phyloP scores from a whole-genome alignment of 805 yeast species.

The Tetrapisispora nanseiensis region DNA sequence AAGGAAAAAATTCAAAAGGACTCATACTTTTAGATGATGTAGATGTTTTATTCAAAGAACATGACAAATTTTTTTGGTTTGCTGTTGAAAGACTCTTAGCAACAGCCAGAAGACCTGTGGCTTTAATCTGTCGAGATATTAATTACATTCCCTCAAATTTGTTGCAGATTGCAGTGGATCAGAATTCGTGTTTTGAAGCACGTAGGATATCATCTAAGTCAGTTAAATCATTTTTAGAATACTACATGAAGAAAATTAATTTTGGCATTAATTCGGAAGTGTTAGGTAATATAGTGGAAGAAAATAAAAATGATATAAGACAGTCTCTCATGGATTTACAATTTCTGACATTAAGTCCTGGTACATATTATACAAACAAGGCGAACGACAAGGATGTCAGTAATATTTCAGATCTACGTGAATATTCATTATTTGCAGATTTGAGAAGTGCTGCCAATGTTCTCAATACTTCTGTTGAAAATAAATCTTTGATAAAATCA shows the following conservation, averaged over 20 bases:
- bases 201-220: conserved; percentile 13
- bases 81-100: conserved; percentile 52
- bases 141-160: conserved; percentile 40
- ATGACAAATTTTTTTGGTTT: conserved; percentile 75
- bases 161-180: conserved; percentile 36
- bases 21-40: conserved; percentile 78
- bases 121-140: conserved; percentile 51
- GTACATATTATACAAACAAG: not conserved
- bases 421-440: conserved; percentile 5
- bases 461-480: conserved; percentile 6
- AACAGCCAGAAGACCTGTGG: conserved; percentile 58
- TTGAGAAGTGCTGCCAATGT: conserved; percentile 16
- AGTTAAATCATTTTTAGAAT: conserved; percentile 30
- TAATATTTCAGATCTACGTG: not conserved
- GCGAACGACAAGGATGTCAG: not conserved
- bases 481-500: conserved; percentile 16
- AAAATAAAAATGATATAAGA: conserved; percentile 36
- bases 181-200: conserved; percentile 32
- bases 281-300: conserved; percentile 24
- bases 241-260: conserved; percentile 23
- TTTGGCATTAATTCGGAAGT: conserved; percentile 27
- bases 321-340: conserved; percentile 39
- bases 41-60: conserved; percentile 63
- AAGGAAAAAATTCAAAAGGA: conserved; percentile 41
- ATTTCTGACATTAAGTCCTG: conserved; percentile 15